A percentile compares a stretch with the other conserved stretches of the same genome.
phyloP scores from a whole-genome alignment of 306 rosid species.

The Senna tora region DNA sequence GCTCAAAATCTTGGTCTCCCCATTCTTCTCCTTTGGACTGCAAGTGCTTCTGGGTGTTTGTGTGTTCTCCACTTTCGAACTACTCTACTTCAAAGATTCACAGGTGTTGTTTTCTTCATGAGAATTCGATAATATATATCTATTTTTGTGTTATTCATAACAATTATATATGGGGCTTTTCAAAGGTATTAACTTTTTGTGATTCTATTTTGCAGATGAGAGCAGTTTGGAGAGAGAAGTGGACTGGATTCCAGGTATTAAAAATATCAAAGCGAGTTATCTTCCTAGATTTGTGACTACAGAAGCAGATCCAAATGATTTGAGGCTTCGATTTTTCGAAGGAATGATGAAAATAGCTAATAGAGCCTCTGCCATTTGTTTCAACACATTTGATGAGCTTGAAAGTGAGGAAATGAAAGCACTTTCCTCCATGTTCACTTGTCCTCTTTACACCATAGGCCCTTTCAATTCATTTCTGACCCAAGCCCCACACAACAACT shows the following conservation, averaged over 20 bases:
- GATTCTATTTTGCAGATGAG: neutral
- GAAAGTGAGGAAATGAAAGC: neutral
- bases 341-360: neutral
- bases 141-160: too few species aligned
- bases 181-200: too few species aligned
- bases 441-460: neutral
- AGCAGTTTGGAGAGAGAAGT: neutral
- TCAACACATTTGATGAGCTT: neutral
- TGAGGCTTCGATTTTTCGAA: neutral
- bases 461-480: neutral
- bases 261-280: neutral
- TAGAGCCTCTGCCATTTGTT: neutral
- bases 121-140: too few species aligned
- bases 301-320: neutral
- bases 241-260: conserved; percentile 3
- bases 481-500: neutral
- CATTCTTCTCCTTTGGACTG: neutral
- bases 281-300: neutral
- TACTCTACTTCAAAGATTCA: neutral
- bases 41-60: conserved; percentile 19
- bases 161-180: too few species aligned
- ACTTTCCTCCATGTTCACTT: neutral
- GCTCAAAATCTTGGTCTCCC: conserved; percentile 26
- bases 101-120: conserved; percentile 15
- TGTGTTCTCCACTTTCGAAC: neutral